phyloP scores from a whole-genome alignment of 768 basidiomycete species.

The Saitozyma podzolica region DNA sequence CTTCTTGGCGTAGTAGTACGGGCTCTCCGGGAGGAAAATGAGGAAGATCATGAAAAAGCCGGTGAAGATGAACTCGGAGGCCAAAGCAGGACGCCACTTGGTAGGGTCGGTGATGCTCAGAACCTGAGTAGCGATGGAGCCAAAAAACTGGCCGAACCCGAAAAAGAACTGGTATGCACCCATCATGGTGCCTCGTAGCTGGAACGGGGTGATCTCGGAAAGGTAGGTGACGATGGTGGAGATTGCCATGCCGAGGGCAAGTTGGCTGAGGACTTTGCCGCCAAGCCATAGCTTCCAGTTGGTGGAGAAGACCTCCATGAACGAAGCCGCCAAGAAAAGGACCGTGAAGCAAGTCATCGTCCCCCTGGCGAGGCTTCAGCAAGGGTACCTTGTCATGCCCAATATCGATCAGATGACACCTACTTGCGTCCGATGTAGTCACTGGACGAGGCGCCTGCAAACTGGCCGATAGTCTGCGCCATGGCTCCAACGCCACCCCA shows the following conservation, averaged over 20 bases:
- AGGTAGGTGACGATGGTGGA: conserved; percentile 14
- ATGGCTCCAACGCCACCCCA: too few species aligned
- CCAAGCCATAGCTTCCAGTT: conserved; percentile 15
- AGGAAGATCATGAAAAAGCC: conserved; percentile 14
- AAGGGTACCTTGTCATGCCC: too few species aligned
- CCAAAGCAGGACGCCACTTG: too few species aligned
- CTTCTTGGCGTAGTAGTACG: conserved; percentile 9
- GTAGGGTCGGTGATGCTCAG: too few species aligned
- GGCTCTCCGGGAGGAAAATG: conserved; percentile 15
- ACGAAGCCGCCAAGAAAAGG: too few species aligned
- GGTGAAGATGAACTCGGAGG: conserved; percentile 7
- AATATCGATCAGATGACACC: too few species aligned
- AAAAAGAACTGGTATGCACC: conserved; percentile 12
- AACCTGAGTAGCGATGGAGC: conserved; percentile 7
- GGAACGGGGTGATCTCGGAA: conserved; percentile 15
- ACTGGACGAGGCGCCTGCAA: too few species aligned
- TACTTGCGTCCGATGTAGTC: too few species aligned
- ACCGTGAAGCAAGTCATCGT: too few species aligned
- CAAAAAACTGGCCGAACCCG: conserved; percentile 12
- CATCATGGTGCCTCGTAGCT: conserved; percentile 13
- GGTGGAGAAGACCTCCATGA: conserved; percentile 25
- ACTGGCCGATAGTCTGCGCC: too few species aligned
- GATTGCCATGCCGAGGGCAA: conserved; percentile 13
- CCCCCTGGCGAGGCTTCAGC: too few species aligned
- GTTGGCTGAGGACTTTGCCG: conserved; percentile 13